phyloP scores from a whole-genome alignment of 1,284 basidiomycete species.

The Wallemia mellicola region DNA sequence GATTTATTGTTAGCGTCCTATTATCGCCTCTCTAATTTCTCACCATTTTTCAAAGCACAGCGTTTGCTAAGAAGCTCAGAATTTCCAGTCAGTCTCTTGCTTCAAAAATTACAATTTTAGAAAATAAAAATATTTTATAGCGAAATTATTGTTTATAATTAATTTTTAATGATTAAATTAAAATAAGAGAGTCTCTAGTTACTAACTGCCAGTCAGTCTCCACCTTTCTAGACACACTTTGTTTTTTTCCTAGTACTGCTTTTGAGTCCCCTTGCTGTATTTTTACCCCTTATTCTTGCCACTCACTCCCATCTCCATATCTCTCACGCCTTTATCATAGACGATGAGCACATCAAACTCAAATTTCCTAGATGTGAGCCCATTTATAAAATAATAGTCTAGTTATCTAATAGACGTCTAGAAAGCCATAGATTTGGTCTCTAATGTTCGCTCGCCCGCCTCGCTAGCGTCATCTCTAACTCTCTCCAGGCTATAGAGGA shows the following conservation, averaged over 20 bases:
- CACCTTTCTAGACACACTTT: too few relatives aligned
- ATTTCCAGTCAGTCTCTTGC: background rate
- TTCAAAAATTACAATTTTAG: background rate
- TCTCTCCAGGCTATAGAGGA: conserved; percentile 46
- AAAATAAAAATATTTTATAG: background rate
- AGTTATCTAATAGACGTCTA: conserved; percentile 13
- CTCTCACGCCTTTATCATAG: too few relatives aligned
- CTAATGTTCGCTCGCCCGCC: conserved; percentile 20
- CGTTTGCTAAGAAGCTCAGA: background rate
- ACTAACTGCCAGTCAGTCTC: too few relatives aligned
- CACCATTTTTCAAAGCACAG: background rate
- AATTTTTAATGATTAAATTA: too few relatives aligned
- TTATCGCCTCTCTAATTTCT: background rate
- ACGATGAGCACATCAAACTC: conserved; percentile 12
- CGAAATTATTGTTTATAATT: too few relatives aligned
- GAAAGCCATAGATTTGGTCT: conserved; percentile 84
- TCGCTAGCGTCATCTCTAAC: background rate
- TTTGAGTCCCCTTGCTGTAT: too few relatives aligned
- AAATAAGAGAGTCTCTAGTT: too few relatives aligned
- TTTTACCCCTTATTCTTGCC: too few relatives aligned
- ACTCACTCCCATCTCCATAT: too few relatives aligned
- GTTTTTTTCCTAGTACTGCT: too few relatives aligned
- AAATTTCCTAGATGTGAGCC: conserved; percentile 22
- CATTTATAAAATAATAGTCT: background rate
- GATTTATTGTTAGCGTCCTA: background rate